A percentile compares a stretch with the other conserved stretches of the same genome.
phyloP scores from a whole-genome alignment of 768 basidiomycete genomes.

The Candolleomyces aberdarensis region DNA sequence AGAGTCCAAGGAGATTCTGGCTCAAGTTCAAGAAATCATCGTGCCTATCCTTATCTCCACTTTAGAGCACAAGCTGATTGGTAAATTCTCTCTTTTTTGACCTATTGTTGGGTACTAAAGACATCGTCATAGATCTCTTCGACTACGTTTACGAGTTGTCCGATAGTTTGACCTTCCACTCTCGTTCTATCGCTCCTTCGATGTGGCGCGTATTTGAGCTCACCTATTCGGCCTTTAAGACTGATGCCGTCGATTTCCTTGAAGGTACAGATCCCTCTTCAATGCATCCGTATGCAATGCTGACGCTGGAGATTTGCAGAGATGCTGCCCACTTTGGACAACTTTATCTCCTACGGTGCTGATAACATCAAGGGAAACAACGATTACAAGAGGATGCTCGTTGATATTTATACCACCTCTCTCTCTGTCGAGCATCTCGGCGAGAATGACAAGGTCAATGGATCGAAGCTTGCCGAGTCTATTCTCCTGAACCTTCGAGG shows the following conservation, averaged over 20 bases:
- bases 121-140: conserved; percentile 58
- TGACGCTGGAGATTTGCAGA: conserved; percentile 39
- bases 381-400: conserved; percentile 75
- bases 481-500: conserved; percentile 79
- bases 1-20: conserved; percentile 67
- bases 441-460: conserved; percentile 80
- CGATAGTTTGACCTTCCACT: conserved; percentile 81
- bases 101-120: not conserved
- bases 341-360: conserved; percentile 81
- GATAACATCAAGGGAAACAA: conserved; percentile 69
- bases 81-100: conserved; percentile 36
- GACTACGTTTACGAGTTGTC: conserved; percentile 87
- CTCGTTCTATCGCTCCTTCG: conserved; percentile 66
- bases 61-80: conserved; percentile 71
- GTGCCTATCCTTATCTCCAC: conserved; percentile 77
- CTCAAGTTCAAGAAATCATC: conserved; percentile 78
- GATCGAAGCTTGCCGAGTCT: conserved; percentile 82
- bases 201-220: conserved; percentile 89
- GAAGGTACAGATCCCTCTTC: conserved; percentile 55
- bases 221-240: conserved; percentile 80
- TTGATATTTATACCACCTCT: conserved; percentile 80
- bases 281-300: not conserved
- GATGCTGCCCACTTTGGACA: conserved; percentile 86
- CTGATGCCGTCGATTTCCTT: conserved; percentile 81
- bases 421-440: conserved; percentile 71